Conservation (phyloP, 306 rosid species). For the Vigna radiata region DNA sequence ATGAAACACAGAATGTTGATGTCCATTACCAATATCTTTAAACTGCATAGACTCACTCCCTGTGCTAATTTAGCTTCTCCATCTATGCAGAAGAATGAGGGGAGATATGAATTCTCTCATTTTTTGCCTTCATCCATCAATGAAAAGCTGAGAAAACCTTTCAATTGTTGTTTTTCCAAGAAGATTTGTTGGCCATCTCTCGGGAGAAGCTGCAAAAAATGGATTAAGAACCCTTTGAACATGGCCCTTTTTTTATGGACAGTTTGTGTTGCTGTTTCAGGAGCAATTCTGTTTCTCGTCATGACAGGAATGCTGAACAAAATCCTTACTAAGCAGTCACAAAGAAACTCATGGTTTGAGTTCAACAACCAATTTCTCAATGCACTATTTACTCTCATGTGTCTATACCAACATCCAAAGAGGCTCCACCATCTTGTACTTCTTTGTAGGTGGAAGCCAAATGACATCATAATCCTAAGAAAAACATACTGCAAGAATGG, state of each 20-base stretch:
- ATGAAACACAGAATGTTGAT: slow-evolving; percentile 22
- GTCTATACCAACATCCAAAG: slow-evolving; percentile 66
- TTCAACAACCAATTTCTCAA: slow-evolving; percentile 69
- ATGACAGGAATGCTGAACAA: slow-evolving; percentile 66
- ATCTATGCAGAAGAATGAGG: neutral
- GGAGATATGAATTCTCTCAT: slow-evolving; percentile 32
- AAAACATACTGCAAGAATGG: slow-evolving; percentile 57
- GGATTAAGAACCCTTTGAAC: slow-evolving; percentile 64
- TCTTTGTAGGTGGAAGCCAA: slow-evolving; percentile 61
- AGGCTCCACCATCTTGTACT: slow-evolving; percentile 60
- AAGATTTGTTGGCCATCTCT: slow-evolving; percentile 50
- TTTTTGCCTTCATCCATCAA: slow-evolving; percentile 39
- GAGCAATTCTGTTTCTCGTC: slow-evolving; percentile 68
- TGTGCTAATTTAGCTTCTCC: neutral
- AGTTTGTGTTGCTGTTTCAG: slow-evolving; percentile 55
- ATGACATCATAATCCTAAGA: slow-evolving; percentile 54
- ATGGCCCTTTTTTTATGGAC: slow-evolving; percentile 65
- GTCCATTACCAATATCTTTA: neutral
- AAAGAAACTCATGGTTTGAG: slow-evolving; percentile 65
- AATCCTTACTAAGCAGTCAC: slow-evolving; percentile 50
- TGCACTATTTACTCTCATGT: slow-evolving; percentile 75
- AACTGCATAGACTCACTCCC: slow-evolving; percentile 7
- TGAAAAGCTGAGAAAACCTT: slow-evolving; percentile 28
- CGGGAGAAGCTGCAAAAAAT: slow-evolving; percentile 44
- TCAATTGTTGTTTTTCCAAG: slow-evolving; percentile 25